Evolutionary conservation across 192 early-diverging fungal genomes (phyloP).

Genomic region (Powellomyces hirtus): DNA sequence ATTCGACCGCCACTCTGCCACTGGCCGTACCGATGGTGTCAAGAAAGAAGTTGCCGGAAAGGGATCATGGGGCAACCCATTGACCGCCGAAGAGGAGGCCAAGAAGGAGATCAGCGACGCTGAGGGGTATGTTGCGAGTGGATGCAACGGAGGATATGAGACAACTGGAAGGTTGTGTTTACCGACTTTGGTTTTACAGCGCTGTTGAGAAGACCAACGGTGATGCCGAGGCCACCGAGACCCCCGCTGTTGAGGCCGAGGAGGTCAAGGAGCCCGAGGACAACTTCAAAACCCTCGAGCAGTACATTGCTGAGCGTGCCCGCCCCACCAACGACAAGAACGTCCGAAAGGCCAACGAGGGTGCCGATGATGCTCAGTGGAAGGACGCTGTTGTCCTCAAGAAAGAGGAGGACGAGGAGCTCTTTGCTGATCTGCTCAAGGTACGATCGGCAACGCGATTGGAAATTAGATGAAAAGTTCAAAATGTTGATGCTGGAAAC

Average conservation of each 20-base stretch:
- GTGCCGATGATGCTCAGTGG: constrained; percentile 77
- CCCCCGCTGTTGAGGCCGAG: constrained; percentile 35
- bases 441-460: constrained; percentile 37
- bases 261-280: constrained; percentile 67
- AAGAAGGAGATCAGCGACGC: constrained; percentile 48
- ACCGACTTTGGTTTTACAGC: constrained; percentile 4
- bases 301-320: constrained; percentile 74
- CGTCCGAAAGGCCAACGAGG: constrained; percentile 85
- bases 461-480: not conserved
- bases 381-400: constrained; percentile 72
- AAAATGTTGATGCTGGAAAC: not conserved
- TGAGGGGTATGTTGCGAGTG: constrained; percentile 10
- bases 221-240: constrained; percentile 18
- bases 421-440: constrained; percentile 62
- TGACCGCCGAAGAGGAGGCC: constrained; percentile 51
- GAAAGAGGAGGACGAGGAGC: constrained; percentile 72
- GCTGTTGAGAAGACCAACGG: constrained; percentile 10
- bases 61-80: constrained; percentile 76
- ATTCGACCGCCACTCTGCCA: constrained; percentile 84
- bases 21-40: constrained; percentile 73
- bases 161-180: not conserved
- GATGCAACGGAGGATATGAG: not conserved
- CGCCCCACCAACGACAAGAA: constrained; percentile 52
- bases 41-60: constrained; percentile 83
- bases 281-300: constrained; percentile 78